These are phyloP conservation scores for Aspergillus campestris DNA, from an alignment of 495 filamentous ascomycete genomes.

Conservation along the genomic window DNA sequence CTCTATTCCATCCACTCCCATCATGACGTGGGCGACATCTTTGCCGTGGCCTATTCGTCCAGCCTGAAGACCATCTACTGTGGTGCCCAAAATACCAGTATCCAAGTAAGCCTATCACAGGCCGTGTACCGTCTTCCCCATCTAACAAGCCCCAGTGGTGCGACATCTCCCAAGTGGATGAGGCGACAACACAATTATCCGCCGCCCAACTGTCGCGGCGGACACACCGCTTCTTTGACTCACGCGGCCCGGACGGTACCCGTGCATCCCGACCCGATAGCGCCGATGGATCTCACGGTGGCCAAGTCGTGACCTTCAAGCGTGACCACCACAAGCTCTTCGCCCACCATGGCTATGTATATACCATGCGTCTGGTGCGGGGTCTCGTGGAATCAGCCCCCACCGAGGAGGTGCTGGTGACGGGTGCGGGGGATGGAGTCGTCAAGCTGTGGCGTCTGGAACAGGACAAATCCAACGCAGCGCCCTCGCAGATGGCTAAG, in stretches of 20 bases:
- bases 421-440: conserved; percentile 86
- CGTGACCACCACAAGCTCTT: conserved; percentile 75
- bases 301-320: conserved; percentile 72
- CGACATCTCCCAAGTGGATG: conserved; percentile 46
- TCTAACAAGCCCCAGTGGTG: conserved; percentile 45
- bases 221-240: conserved; percentile 95
- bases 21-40: conserved; percentile 93
- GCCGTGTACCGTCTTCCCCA: background rate
- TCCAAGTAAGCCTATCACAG: conserved; percentile 49
- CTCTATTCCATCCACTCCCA: conserved; percentile 87
- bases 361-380: conserved; percentile 80
- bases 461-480: conserved; percentile 35
- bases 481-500: conserved; percentile 46
- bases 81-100: conserved; percentile 89
- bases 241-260: conserved; percentile 70
- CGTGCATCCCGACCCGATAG: conserved; percentile 57
- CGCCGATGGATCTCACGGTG: conserved; percentile 39
- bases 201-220: conserved; percentile 66
- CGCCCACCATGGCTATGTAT: conserved; percentile 90
- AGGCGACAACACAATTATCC: conserved; percentile 50
- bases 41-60: conserved; percentile 79
- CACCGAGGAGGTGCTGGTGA: conserved; percentile 72
- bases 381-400: conserved; percentile 54
- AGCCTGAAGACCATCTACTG: conserved; percentile 76
- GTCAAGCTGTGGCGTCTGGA: conserved; percentile 83